phyloP scores from a whole-genome alignment of 129 eudicot species.

The Kitagawia praeruptora region DNA sequence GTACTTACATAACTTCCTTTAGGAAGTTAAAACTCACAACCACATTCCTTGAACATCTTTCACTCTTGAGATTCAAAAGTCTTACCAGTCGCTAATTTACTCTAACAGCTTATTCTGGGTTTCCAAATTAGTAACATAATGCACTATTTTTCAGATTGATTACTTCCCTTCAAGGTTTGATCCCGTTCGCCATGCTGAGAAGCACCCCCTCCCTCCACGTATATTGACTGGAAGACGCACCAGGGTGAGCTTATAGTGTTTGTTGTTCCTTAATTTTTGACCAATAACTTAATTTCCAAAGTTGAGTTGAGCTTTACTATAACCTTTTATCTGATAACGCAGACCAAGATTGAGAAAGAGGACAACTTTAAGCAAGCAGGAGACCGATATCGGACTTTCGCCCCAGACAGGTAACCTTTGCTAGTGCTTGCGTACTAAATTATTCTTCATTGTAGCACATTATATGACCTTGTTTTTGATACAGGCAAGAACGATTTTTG shows the following conservation, averaged over 20 bases:
- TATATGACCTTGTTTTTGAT: neutral
- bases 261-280: neutral
- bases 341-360: slow-evolving; percentile 59
- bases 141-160: slow-evolving; percentile 40
- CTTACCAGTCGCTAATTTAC: neutral
- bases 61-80: neutral
- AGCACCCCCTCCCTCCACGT: slow-evolving; percentile 50
- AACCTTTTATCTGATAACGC: slow-evolving; percentile 6
- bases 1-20: neutral
- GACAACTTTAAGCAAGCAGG: slow-evolving; percentile 87
- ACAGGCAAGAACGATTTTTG: slow-evolving; percentile 86
- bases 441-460: neutral
- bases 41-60: neutral
- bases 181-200: slow-evolving; percentile 64
- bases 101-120: neutral
- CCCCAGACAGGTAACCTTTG: slow-evolving; percentile 55
- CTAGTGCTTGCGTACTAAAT: neutral
- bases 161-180: slow-evolving; percentile 78
- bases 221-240: slow-evolving; percentile 51
- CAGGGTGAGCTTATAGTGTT: slow-evolving; percentile 28
- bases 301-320: slow-evolving; percentile 3
- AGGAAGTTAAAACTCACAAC: neutral
- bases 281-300: neutral
- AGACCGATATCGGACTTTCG: slow-evolving; percentile 74
- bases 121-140: neutral